A percentile compares a stretch with the other conserved stretches of the same genome.
phyloP scores from a whole-genome alignment of 306 rosid genomes.

The Rubus parviflorus region DNA sequence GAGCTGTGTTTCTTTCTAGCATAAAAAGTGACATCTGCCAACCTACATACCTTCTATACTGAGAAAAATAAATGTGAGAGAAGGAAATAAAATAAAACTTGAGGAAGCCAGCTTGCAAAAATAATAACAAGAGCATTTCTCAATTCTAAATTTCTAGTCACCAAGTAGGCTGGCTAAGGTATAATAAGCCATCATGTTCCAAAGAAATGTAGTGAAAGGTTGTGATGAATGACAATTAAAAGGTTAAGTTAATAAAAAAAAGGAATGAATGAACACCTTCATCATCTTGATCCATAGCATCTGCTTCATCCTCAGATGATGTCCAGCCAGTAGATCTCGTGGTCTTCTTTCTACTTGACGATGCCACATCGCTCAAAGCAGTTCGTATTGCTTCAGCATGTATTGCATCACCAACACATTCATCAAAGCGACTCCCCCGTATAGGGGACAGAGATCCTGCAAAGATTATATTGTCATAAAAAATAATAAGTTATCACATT shows the following conservation, averaged over 20 bases:
- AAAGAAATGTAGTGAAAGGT: background rate
- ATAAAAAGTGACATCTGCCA: background rate
- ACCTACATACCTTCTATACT: constrained; percentile 14
- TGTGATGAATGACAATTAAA: background rate
- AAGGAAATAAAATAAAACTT: background rate
- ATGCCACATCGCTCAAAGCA: constrained; percentile 78
- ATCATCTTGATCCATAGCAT: constrained; percentile 77
- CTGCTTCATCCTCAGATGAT: constrained; percentile 90
- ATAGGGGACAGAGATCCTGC: constrained; percentile 79
- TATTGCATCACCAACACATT: constrained; percentile 46
- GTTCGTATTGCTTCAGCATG: constrained; percentile 80
- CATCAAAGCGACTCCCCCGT: constrained; percentile 57
- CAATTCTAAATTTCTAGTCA: background rate
- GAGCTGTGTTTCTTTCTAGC: background rate
- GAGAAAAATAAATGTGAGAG: background rate
- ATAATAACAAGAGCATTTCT: background rate
- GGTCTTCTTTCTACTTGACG: constrained; percentile 55
- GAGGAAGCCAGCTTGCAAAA: no score
- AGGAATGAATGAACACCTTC: constrained; percentile 50
- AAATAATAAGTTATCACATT: constrained; percentile 14
- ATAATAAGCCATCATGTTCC: constrained; percentile 5
- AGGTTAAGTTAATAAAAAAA: background rate
- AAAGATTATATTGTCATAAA: background rate
- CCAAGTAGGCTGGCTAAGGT: background rate
- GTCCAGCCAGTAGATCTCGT: constrained; percentile 72